Evolutionary conservation across 495 filamentous ascomycete species (phyloP), one percentile per base, ranked within the genome.

Genomic region (Physcia stellaris): DNA sequence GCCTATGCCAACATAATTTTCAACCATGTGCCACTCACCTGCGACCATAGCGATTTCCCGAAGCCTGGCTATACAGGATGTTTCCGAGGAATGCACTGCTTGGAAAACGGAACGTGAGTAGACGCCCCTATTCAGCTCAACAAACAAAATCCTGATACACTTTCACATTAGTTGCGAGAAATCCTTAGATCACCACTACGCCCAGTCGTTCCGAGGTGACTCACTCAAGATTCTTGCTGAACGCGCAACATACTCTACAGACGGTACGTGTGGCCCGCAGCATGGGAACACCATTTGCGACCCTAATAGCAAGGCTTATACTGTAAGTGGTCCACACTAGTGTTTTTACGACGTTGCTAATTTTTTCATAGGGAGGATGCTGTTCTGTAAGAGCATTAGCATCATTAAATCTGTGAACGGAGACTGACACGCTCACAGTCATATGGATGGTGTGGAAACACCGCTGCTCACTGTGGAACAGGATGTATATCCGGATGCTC

Each of bases 51-150:
- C n/a, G n/a, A n/a, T n/a, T n/a, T n/a, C n/a, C n/a, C n/a, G n/a
- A n/a, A n/a, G n/a, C n/a, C n/a, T n/a, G n/a, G n/a, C n/a, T n/a
- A n/a, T n/a, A n/a, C n/a, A n/a, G n/a, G n/a, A 13, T 37, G 35
- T 24, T 23, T 37, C 35, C 17, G 51, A 18, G 59, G 60, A 21
- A 62, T 63, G 46, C 28, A 40, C 16, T 64, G 62, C 46, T n/a
- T n/a, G n/a, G 37, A 48, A n/a, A 37, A 56, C 24, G 48, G 47
- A 41, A 37, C 42, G 51, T 63, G 46, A 49, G 50, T 52, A 17
- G 12, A 11, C 21, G 21, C 41, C 9, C 35, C 22, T 43, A 47
- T 35, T 26, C 40, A 30, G 35, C 45, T 24, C 18, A 37, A 9
- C 41, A 37, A n/a, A 17, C 26, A n/a, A 12, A 28, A n/a, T 23